Base-by-base conservation (phyloP, 192 early-diverging fungal genomes). In the Lobulomyces angularis region DNA sequence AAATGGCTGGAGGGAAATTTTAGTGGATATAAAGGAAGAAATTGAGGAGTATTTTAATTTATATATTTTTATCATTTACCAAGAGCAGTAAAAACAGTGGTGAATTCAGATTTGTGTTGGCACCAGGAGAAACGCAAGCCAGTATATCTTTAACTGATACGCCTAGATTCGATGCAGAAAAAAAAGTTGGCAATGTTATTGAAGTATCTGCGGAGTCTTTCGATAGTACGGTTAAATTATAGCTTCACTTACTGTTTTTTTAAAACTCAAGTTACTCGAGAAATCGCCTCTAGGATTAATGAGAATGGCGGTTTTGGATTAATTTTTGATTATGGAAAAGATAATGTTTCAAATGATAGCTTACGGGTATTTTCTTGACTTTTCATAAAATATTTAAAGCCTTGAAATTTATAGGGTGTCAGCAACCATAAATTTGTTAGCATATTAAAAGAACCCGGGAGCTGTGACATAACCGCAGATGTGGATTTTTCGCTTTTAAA, bases 241-340 rank as follows among this genome's bases (percentile, higher is more conserved):
- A n/a, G n/a, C n/a, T n/a, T n/a, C n/a, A n/a, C n/a, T n/a, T n/a
- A n/a, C n/a, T n/a, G n/a, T n/a, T n/a, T n/a, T n/a, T n/a, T n/a
- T n/a, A n/a, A n/a, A n/a, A n/a, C n/a, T n/a, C n/a, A n/a, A 8
- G 52, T 83, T 6, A 71, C 77, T 33, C 44, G 74, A 5, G 56
- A 69, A 39, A 71, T 98, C 30, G 77, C 85, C 1, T 59, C 78
- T 32, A 61, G 77, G 51, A 70, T 97, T 12, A 48, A 75, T 14
- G 43, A 48, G 1, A 61, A 77, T 28, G 69, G 68, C 12, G 94
- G 94, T 12, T 58, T 70, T 23, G 86, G 73, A 0, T 50, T 96
- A 22, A 55, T 84, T 19, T 65, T 92, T 32, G 94, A 98, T 68
- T 98, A 98, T 50, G 94, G 94, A 8, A 64, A 77, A 37, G 79